Evolutionary conservation across 306 rosid genomes (phyloP), one percentile per base, ranked within the genome.

Genomic region (Parietaria judaica): DNA sequence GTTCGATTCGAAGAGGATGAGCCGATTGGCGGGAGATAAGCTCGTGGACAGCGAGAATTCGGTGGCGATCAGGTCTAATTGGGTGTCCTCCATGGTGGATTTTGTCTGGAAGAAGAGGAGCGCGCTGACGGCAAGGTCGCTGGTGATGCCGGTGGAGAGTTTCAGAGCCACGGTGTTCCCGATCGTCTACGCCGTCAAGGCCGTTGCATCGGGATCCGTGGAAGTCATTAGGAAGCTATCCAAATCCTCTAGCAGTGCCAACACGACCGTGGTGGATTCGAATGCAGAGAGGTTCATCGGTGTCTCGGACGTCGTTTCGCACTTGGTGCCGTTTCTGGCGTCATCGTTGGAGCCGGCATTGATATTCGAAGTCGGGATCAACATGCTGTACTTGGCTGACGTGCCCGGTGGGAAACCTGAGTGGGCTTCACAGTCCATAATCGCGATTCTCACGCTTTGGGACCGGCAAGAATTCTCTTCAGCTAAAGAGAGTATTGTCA

Each of bases 381-480:
- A 94, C 59, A 82, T 88, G 97, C 53, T 94, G 81, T 88, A 94
- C 72, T 77, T 94, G 70, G 99, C 99, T 66, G 99, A 94, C 78
- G 99, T 94, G 54, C 90, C 97, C 71, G 99, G 99, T 50, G 97
- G 99, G 70, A 94, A 94, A 69, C 84, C 95, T 6, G 99, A 94
- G 69, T 94, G 99, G 99, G 99, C 99, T 50, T 94, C 99, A 0
- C 95, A 84, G 51, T 88, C 99, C 0, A 86, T 83, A 54, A 88
- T 94, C 16, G 96, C 99, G 1, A 83, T 94, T 76, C 94, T 94
- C 69, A 88, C 97, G 2, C 77, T 94, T 41, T 94, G 99, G 99
- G 99, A 94, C 54, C 76, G 99, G 68, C 94, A 88, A 71, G 99
- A 94, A 54, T 94, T 88, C 71, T 76, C 94, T 64, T 94, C 99